Evolutionary conservation across 2,329 filamentous ascomycete species (phyloP), one percentile per base, ranked within the genome.

Genomic region (Pestalotiopsis sp.): DNA sequence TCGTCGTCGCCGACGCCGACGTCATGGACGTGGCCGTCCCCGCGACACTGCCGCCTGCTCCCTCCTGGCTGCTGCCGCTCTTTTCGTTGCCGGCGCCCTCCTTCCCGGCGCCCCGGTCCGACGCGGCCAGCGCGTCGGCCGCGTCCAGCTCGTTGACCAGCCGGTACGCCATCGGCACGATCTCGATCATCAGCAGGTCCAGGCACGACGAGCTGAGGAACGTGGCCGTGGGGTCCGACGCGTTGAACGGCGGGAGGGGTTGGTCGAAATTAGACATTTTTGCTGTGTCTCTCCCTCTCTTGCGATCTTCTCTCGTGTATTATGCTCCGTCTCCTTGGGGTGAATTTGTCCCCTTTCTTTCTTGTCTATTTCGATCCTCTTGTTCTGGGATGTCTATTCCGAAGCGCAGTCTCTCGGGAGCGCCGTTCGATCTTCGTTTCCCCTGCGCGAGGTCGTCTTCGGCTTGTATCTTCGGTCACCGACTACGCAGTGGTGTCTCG

Each of bases 141-240:
- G 81, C 82, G 68, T 89, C 88, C 4, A 94, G 85, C 75, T 96
- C 91, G 75, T 90, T 88, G 24, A 93, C 91, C 70, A 98, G 86
- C 71, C 96, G 90, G 80, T 97, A 94, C 4, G 95, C 93, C 84
- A 98, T 91, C 52, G 96, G 96, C 17, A 99, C 96, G 66, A 99
- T 89, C 83, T 99, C 96, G 78, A 98, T 98, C 74, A 99, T 88
- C 67, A 99, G 88, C 74, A 99, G 92, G 81, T 99, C 96, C 75
- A 99, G 89, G 78, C 92, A 94, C 61, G 95, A 96, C 67, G 91
- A 89, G 82, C 88, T 91, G 74, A 98, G 86, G 81, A 94, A 92
- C 69, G 89, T 89, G 68, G 92, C 91, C 68, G 85, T 85, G 48
- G 93, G 92, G 80, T 97, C 94, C 71, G 86, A 87, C 73, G 89